These are phyloP conservation scores for Sclerotinia nivalis DNA, from an alignment of 2,329 filamentous ascomycete species.

Conservation along the genomic window DNA sequence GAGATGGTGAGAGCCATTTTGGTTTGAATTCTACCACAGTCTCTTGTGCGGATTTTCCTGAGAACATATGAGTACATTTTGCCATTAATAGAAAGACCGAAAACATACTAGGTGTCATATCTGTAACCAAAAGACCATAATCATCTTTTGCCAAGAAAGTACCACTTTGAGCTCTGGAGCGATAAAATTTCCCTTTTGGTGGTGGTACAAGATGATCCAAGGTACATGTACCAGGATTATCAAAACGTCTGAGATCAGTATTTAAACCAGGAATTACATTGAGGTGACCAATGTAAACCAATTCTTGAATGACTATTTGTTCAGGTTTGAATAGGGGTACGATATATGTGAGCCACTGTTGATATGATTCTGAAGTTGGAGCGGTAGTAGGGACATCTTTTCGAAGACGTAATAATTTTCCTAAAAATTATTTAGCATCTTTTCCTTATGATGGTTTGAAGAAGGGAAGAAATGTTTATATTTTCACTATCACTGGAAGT, in stretches of 20 bases:
- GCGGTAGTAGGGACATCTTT: slow-evolving; percentile 55
- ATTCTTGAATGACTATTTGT: slow-evolving; percentile 57
- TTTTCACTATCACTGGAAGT: not conserved
- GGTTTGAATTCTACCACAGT: slow-evolving; percentile 74
- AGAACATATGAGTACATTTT: not conserved
- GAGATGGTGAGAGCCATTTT: slow-evolving; percentile 80
- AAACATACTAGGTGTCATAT: slow-evolving; percentile 60
- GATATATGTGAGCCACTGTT: slow-evolving; percentile 54
- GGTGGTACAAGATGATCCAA: slow-evolving; percentile 18
- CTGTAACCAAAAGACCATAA: slow-evolving; percentile 69
- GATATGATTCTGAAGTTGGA: slow-evolving; percentile 44
- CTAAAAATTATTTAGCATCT: slow-evolving; percentile 36
- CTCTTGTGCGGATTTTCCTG: slow-evolving; percentile 35
- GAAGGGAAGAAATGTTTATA: not conserved
- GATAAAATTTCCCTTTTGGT: slow-evolving; percentile 19
- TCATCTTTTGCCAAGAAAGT: slow-evolving; percentile 56
- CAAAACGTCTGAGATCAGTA: slow-evolving; percentile 48
- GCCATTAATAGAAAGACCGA: not conserved
- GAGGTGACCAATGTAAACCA: slow-evolving; percentile 50
- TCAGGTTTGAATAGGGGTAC: slow-evolving; percentile 55
- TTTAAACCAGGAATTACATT: slow-evolving; percentile 54
- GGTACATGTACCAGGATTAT: slow-evolving; percentile 24
- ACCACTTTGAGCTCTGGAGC: slow-evolving; percentile 52
- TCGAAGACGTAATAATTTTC: slow-evolving; percentile 60
- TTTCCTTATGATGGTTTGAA: not conserved